Evolutionary conservation across 73 alveolate species (phyloP).

Genomic region (Tetrahymena elliotti): DNA sequence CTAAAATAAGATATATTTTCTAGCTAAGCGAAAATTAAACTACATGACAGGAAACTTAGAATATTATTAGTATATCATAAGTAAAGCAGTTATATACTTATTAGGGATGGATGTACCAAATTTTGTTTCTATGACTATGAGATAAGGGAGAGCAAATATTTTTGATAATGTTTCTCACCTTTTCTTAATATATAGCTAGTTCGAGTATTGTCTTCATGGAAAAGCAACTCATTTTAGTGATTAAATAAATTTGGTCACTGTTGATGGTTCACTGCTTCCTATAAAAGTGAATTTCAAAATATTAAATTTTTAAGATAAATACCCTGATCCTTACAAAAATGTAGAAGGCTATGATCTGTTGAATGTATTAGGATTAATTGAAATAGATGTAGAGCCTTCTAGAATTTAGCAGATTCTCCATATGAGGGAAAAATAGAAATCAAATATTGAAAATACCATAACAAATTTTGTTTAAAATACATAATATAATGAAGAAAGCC

Average conservation of each 20-base stretch:
- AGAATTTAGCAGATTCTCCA: not conserved
- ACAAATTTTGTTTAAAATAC: not conserved
- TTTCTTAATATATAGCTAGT: not conserved
- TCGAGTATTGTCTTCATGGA: not conserved
- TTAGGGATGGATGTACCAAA: not conserved
- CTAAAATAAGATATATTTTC: not conserved
- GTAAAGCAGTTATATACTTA: not conserved
- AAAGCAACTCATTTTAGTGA: not conserved
- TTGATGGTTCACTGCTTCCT: not conserved
- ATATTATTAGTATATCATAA: not conserved
- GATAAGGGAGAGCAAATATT: not conserved
- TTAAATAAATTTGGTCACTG: not conserved
- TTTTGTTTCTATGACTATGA: not conserved
- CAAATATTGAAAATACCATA: not conserved
- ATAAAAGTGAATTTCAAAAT: not conserved
- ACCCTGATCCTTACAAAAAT: not conserved
- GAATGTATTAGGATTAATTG: not conserved
- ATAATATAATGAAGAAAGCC: not conserved
- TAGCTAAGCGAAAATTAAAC: not conserved
- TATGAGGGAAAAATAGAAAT: not conserved
- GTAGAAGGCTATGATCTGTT: not conserved
- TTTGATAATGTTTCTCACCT: not conserved
- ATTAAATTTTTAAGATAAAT: not conserved
- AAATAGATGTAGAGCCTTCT: not conserved
- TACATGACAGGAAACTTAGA: not conserved